Percentiles rank a stretch among this genome's conserved stretches.
Evolutionary conservation across 495 filamentous ascomycete species (phyloP).

Genomic region (Penicillium arizonense): DNA sequence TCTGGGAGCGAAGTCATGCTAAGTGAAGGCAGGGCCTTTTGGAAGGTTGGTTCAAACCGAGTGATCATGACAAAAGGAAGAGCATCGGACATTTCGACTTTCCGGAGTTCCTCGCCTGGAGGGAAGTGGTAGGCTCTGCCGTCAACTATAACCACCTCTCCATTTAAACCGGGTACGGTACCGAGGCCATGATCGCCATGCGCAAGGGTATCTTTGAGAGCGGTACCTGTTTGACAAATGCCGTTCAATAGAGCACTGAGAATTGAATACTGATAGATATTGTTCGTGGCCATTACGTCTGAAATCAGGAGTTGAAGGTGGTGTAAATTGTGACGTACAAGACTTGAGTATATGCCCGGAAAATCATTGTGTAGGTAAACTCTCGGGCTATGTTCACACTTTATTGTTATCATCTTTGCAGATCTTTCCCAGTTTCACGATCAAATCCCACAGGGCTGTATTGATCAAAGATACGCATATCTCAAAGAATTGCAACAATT

Average conservation of each 20-base stretch:
- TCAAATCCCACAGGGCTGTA: too few relatives aligned
- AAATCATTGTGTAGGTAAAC: not conserved
- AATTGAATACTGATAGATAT: conserved; percentile 52
- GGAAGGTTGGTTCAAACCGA: not conserved
- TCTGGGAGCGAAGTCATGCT: not conserved
- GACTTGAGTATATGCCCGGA: not conserved
- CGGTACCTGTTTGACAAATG: conserved; percentile 38
- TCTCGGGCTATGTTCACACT: too few relatives aligned
- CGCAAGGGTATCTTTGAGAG: conserved; percentile 30
- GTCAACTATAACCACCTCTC: conserved; percentile 53
- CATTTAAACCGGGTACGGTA: conserved; percentile 47
- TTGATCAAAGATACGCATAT: too few relatives aligned
- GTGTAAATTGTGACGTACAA: not conserved
- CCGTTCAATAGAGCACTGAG: conserved; percentile 53
- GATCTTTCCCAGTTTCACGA: too few relatives aligned
- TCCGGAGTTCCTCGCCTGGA: not conserved
- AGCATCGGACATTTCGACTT: not conserved
- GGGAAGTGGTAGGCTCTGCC: conserved; percentile 40
- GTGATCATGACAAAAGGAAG: not conserved
- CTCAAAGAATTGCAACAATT: too few relatives aligned
- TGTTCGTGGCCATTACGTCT: conserved; percentile 18
- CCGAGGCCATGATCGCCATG: conserved; percentile 53
- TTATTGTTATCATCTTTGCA: too few relatives aligned
- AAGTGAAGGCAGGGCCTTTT: not conserved
- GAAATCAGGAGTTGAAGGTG: not conserved